These are phyloP conservation scores for Citrus mangshanensis DNA, from an alignment of 345 rosid species.

Conservation along the genomic window DNA sequence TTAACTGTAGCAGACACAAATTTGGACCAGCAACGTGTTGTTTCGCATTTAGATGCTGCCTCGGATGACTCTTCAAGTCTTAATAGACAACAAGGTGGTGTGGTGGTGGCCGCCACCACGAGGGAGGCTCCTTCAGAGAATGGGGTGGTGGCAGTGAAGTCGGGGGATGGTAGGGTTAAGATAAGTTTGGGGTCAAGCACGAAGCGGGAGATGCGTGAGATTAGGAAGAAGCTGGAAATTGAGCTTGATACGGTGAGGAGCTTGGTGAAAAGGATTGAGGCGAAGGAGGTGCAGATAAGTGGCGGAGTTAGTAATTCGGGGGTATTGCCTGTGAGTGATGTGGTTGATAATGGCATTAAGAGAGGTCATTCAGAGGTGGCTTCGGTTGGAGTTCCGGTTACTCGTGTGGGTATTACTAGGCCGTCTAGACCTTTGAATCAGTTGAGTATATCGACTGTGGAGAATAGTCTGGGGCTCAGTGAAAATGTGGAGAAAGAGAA, in stretches of 20 bases:
- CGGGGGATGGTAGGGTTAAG: conserved; percentile 44
- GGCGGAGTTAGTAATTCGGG: conserved; percentile 44
- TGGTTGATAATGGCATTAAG: conserved; percentile 48
- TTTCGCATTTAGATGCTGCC: conserved; percentile 18
- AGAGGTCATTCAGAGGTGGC: conserved; percentile 64
- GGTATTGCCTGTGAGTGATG: conserved; percentile 25
- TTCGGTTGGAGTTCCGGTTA: conserved; percentile 45
- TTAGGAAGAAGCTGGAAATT: conserved; percentile 72
- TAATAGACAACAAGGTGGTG: conserved; percentile 24
- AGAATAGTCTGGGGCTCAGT: conserved; percentile 59
- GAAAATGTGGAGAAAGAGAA: conserved; percentile 91
- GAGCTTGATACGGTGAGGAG: conserved; percentile 73
- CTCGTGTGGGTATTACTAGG: conserved; percentile 55
- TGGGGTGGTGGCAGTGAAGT: conserved; percentile 40
- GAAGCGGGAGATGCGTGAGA: conserved; percentile 57
- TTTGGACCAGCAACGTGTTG: conserved; percentile 31
- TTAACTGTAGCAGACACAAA: conserved; percentile 30
- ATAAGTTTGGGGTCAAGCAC: conserved; percentile 53
- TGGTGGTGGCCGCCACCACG: conserved; percentile 5
- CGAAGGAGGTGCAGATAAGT: conserved; percentile 53
- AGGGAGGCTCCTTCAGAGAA: conserved; percentile 33
- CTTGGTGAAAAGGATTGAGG: conserved; percentile 81
- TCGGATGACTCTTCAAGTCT: conserved; percentile 42
- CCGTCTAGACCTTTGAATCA: conserved; percentile 75
- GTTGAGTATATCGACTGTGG: conserved; percentile 62